Percentiles rank a stretch among this genome's conserved stretches.
Conservation (phyloP, 1,139 yeast genomes). For the Spathaspora sp. region DNA sequence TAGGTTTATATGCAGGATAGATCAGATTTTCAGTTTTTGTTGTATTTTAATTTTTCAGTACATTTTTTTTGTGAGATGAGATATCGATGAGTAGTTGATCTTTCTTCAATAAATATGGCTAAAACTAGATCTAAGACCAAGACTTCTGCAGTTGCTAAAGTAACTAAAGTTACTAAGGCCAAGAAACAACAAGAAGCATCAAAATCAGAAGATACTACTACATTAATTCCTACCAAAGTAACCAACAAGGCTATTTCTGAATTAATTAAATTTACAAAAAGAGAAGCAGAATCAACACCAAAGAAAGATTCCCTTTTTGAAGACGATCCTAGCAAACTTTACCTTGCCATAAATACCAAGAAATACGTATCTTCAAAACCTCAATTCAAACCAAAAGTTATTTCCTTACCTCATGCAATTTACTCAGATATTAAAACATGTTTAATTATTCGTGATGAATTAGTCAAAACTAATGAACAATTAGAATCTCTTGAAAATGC, state of each 20-base stretch:
- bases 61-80: background rate
- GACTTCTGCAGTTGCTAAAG: slow-evolving; percentile 18
- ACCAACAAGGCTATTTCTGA: slow-evolving; percentile 51
- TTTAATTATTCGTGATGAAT: slow-evolving; percentile 69
- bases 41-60: slow-evolving; percentile 2
- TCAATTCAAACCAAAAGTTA: slow-evolving; percentile 69
- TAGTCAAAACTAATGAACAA: slow-evolving; percentile 55
- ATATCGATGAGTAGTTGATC: slow-evolving; percentile 6
- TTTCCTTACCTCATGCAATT: slow-evolving; percentile 54
- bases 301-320: slow-evolving; percentile 34
- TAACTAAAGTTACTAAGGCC: slow-evolving; percentile 9
- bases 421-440: slow-evolving; percentile 52
- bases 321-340: slow-evolving; percentile 49
- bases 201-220: slow-evolving; percentile 4
- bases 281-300: slow-evolving; percentile 25
- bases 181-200: slow-evolving; percentile 7
- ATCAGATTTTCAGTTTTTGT: slow-evolving; percentile 2
- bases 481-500: slow-evolving; percentile 61
- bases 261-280: slow-evolving; percentile 42
- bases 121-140: slow-evolving; percentile 29
- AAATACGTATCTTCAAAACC: slow-evolving; percentile 64
- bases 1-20: slow-evolving; percentile 4
- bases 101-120: slow-evolving; percentile 20
- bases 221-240: slow-evolving; percentile 21
- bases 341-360: slow-evolving; percentile 62